Evolutionary conservation across 208 protist species (phyloP).

Genomic region (Trypanosoma cruzi): DNA sequence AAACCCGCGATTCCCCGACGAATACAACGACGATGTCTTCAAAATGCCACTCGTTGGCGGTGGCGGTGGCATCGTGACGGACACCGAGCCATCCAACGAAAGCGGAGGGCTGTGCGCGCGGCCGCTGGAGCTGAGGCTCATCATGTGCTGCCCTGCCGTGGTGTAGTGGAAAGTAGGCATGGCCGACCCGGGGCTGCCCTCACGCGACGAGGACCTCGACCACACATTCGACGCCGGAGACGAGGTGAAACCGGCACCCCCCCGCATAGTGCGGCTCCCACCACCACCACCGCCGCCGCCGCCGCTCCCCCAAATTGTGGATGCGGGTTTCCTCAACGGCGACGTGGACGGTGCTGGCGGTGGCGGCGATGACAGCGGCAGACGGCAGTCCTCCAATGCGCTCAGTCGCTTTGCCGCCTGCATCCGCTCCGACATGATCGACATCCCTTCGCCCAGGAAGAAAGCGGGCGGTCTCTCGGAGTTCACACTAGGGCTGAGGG

Average conservation of each 20-base stretch:
- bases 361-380: neutral
- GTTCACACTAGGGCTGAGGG: neutral
- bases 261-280: neutral
- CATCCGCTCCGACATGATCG: slow-evolving; percentile 22
- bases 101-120: neutral
- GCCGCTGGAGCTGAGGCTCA: neutral
- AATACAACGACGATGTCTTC: neutral
- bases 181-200: neutral
- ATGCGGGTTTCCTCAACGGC: neutral
- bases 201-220: neutral
- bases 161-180: neutral
- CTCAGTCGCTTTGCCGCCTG: neutral
- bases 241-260: slow-evolving; percentile 7
- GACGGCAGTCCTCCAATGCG: slow-evolving; percentile 4
- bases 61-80: slow-evolving; percentile 1
- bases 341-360: neutral
- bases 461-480: slow-evolving; percentile 7
- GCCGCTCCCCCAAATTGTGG: neutral
- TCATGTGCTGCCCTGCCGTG: neutral
- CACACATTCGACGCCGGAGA: neutral
- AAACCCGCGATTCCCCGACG: slow-evolving; percentile 16
- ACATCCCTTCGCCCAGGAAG: slow-evolving; percentile 22
- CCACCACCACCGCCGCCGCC: neutral
- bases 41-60: slow-evolving; percentile 15
- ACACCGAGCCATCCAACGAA: neutral